phyloP scores from a whole-genome alignment of 2,329 filamentous ascomycete genomes.

The Ploettnerulaceae sp. region DNA sequence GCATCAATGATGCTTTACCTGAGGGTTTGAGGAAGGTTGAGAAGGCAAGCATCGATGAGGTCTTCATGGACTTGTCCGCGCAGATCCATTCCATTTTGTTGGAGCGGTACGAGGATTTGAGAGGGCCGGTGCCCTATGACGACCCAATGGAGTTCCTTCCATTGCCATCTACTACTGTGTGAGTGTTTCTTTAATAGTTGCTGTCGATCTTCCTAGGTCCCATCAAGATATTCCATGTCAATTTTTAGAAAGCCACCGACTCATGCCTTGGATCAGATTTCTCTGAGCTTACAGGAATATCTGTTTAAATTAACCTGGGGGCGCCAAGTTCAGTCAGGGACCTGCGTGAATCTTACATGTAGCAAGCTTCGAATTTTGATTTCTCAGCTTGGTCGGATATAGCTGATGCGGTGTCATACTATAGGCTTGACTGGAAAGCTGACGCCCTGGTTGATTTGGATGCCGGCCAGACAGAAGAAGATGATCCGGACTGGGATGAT shows the following conservation, averaged over 20 bases:
- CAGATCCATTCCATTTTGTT: conserved; percentile 74
- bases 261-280: too few species aligned
- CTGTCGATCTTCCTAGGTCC: neutral
- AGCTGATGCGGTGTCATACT: too few species aligned
- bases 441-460: conserved; percentile 81
- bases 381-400: too few species aligned
- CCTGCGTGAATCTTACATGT: neutral
- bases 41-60: conserved; percentile 93
- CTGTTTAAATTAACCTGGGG: neutral
- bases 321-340: neutral
- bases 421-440: conserved; percentile 67
- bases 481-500: conserved; percentile 95
- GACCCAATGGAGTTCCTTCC: conserved; percentile 69
- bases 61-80: conserved; percentile 86
- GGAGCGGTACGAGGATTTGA: conserved; percentile 70
- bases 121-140: conserved; percentile 63
- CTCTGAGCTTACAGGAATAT: neutral
- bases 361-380: neutral
- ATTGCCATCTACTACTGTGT: conserved; percentile 62
- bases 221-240: too few species aligned
- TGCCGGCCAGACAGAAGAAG: conserved; percentile 63
- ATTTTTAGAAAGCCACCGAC: too few species aligned
- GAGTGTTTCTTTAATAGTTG: neutral
- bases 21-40: conserved; percentile 67
- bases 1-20: conserved; percentile 71